A percentile compares a stretch with the other conserved stretches of the same genome.
phyloP scores from a whole-genome alignment of 495 filamentous ascomycete genomes.

The Letharia columbiana region DNA sequence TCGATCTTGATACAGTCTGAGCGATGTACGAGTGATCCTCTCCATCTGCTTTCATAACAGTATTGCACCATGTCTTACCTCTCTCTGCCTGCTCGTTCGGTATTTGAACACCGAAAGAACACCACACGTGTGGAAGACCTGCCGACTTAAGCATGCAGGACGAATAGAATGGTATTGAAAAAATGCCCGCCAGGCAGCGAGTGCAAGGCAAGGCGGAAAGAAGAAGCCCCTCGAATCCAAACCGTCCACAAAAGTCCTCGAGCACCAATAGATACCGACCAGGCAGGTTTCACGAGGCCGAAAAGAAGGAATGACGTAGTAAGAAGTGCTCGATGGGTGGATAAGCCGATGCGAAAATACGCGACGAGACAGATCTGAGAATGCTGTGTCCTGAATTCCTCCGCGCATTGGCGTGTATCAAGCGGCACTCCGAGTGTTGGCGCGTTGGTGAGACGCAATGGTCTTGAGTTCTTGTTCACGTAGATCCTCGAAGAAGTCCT shows the following conservation, averaged over 20 bases:
- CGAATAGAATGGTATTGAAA: neutral
- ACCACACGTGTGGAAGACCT: neutral
- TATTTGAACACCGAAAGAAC: neutral
- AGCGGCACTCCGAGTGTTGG: conserved; percentile 3
- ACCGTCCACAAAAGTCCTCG: neutral
- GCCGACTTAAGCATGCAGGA: neutral
- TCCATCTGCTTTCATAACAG: neutral
- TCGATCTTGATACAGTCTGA: neutral
- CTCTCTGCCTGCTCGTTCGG: neutral
- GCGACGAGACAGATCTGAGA: neutral
- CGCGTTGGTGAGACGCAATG: conserved; percentile 5
- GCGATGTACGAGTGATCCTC: neutral
- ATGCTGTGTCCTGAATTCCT: neutral
- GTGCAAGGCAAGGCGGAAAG: neutral
- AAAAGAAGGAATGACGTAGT: neutral
- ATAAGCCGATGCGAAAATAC: neutral
- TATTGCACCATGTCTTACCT: neutral
- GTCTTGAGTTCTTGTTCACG: conserved; percentile 3
- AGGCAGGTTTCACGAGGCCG: neutral
- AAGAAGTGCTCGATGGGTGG: neutral
- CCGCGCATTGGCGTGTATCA: neutral
- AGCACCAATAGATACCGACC: neutral
- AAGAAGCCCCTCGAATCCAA: neutral
- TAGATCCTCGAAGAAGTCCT: conserved; percentile 13
- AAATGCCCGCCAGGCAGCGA: neutral